Evolutionary conservation across 768 basidiomycete genomes (phyloP), one percentile per base, ranked within the genome.

Genomic region (Kwoniella sp.): DNA sequence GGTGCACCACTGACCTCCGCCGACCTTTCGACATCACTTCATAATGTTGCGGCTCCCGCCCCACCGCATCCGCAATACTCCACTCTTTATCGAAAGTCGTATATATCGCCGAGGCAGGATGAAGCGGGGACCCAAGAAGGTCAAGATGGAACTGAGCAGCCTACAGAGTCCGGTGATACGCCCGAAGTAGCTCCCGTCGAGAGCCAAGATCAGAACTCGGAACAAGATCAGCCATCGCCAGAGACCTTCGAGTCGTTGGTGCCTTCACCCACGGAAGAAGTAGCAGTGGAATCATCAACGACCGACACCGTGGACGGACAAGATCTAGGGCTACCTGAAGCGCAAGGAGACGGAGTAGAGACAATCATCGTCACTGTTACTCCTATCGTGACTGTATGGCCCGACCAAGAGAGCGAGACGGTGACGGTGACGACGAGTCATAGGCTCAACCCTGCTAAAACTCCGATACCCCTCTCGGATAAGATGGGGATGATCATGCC

Each of bases 401-500:
- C 47, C 5, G 58, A 60, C 23, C 26, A 59, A 34, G 48, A 23
- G 15, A 41, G 20, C 15, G 26, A 60, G 45, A 64, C 56, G 11
- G 60, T 28, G 29, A 63, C 54, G 30, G 22, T 55, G 4, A 63
- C 61, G n/a, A 63, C 37, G 28, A 55, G 26, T 20, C 50, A 63
- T 34, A 63, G 55, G 45, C 25, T 63, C 3, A 63, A 47, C 12
- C 63, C 70, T 11, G 55, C 63, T 4, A 55, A 37, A 11, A 68
- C 68, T 20, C 70, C 75, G 13, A 63, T 76, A 23, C 70, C 68
- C 26, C 55, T 73, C 28, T 66, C 62, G 15, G 71, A 58, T 8
- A 71, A 70, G 31, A 75, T 81, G 53, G 79, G 79, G 0, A 31
- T 81, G 54, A 79, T 81, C 64, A 79, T 81, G 79, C 79, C 79